Evolutionary conservation across 176 grass and related monocot genomes (phyloP).

Genomic region (Musa beccarii): DNA sequence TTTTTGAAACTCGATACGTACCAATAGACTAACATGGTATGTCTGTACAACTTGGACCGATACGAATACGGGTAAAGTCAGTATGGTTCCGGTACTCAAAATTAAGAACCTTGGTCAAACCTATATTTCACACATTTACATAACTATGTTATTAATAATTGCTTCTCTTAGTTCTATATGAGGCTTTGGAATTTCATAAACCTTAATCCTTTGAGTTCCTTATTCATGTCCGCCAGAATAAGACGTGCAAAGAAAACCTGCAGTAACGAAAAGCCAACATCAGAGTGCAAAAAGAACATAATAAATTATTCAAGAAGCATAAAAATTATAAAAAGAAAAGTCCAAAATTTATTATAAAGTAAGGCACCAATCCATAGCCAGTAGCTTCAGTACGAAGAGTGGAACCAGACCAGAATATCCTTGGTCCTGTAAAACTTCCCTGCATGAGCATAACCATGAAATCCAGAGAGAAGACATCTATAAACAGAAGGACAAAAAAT

Average conservation of each 20-base stretch:
- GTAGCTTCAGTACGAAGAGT: constrained; percentile 97
- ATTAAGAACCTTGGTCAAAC: too few relatives aligned
- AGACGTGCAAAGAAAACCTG: constrained; percentile 96
- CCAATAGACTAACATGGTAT: too few relatives aligned
- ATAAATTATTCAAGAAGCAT: neutral
- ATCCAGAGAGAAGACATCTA: constrained; percentile 27
- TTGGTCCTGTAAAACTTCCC: constrained; percentile 99
- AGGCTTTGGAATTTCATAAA: constrained; percentile 18
- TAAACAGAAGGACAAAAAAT: neutral
- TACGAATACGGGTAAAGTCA: too few relatives aligned
- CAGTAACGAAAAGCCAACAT: neutral
- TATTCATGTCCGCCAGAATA: constrained; percentile 98
- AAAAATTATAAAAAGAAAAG: neutral
- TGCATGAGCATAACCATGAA: constrained; percentile 61
- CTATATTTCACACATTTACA: too few relatives aligned
- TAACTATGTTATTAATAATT: neutral
- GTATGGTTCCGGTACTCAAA: too few relatives aligned
- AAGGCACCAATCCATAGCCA: constrained; percentile 89
- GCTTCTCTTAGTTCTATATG: neutral
- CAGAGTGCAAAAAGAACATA: neutral
- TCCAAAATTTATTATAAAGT: neutral
- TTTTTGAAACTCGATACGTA: too few relatives aligned
- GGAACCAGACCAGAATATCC: constrained; percentile 98
- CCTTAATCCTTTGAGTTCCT: constrained; percentile 99
- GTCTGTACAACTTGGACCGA: too few relatives aligned